Evolutionary conservation across 495 filamentous ascomycete species (phyloP), one percentile per base, ranked within the genome.

Genomic region (Gamarada debralockiae): DNA sequence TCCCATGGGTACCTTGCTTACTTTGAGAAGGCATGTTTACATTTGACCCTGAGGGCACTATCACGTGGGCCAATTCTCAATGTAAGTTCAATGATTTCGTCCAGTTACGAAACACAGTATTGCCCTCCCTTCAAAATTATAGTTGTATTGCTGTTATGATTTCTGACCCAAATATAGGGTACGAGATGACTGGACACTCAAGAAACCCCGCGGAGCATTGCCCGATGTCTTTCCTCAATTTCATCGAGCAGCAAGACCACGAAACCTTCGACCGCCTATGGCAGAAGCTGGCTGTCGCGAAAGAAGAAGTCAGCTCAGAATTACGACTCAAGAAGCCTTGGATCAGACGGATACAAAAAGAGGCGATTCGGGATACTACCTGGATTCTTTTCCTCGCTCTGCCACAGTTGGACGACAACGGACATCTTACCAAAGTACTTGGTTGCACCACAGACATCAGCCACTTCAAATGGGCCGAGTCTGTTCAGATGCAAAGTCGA

Each of bases 381-480:
- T 87, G 85, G 85, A 83, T 83, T 8, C 62, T 87, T 31, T 80
- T 85, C 72, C 80, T 76, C 50, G 84, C 83, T 0, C 82, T 83
- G 52, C 84, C 84, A 10, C 83, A 87, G 57, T 77, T 72, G 37
- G 69, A 77, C 53, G 70, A 72, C 25, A 48, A 49, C 14, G 52
- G 57, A 9, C 43, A 56, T 7, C 9, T 60, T 7, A 50, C 45
- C 8, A 56, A 44, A 40, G 50, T 60, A 5, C 40, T 60, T n/a
- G 57, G 57, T 15, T 61, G 53, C 29, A 61, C 54, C 7, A 57
- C 53, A 17, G 72, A 76, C 58, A 74, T 73, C 45, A 71, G 70
- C 33, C 79, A 86, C 49, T 78, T 80, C 58, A 80, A 81, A 46
- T 73, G 79, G 53, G 82, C 82, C 12, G 81, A 85, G 57, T 76